Evolutionary conservation across 441 rosid genomes (phyloP), one percentile per base, ranked within the genome.

Genomic region (Erodium moschatum): DNA sequence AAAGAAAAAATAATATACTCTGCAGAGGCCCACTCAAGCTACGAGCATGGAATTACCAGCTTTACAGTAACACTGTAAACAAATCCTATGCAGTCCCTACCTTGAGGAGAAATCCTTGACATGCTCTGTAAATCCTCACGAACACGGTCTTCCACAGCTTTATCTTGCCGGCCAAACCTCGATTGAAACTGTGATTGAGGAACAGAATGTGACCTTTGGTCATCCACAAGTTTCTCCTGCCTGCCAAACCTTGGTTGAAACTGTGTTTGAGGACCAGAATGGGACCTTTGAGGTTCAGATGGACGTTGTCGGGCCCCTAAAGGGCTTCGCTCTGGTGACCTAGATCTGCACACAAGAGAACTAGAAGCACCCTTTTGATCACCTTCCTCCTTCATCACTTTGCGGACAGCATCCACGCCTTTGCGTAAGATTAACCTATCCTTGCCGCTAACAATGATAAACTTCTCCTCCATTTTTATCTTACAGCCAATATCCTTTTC

Each of bases 401-500:
- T 91, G 78, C 86, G 96, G 78, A 89, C 96, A 74, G 94, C 96
- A 88, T 94, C 98, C 67, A 89, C 96, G 72, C 98, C 98, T 76
- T 94, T 94, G 69, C 87, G 81, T 82, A 94, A 79, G 73, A 94
- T 80, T 66, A 91, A 83, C 77, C 93, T 91, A 73, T 91, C 97
- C 82, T 87, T 89, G 70, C 98, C 98, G 76, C 94, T 89, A 69
- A 94, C 97, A 70, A 94, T 86, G 64, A 94, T 69, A 79, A 94
- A 94, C 80, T 94, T 91, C 65, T 94, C 97, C 40, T 94, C 97
- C 85, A 91, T 83, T 77, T 86, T 91, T 70, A 94, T 79, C 84
- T 86, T 94, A 81, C 97, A 94, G 67, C 97, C 89, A 6, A 85
- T 86, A 67, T 91, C 97, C 68, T 73, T 82, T 73, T 94, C 96